Conservation (phyloP, 352 stramenopile species). For the Pythium folliculosum region DNA sequence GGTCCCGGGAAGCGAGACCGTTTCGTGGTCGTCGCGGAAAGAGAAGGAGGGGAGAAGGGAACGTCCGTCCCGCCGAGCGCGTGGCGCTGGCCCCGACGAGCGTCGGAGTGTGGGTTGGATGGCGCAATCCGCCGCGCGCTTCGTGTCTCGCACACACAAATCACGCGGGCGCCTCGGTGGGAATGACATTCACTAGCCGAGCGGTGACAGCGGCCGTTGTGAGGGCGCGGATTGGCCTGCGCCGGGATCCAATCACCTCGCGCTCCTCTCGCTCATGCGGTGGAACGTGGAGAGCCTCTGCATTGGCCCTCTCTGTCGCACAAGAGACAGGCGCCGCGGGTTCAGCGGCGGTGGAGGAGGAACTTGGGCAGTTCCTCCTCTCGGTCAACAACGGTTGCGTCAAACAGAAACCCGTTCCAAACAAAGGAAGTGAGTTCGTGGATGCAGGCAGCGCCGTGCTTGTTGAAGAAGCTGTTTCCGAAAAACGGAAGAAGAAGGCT, state of each 20-base stretch:
- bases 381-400: no score
- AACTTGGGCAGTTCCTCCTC: no score
- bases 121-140: not conserved
- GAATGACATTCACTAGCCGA: not conserved
- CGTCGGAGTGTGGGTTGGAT: not conserved
- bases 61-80: not conserved
- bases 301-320: no score
- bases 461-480: no score
- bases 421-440: no score
- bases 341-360: no score
- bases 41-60: not conserved
- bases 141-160: not conserved
- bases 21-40: not conserved
- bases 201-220: not conserved
- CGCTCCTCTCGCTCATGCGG: not conserved
- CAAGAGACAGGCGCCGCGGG: no score
- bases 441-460: no score
- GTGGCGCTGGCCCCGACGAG: not conserved
- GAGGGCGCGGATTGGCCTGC: not conserved
- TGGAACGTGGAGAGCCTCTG: not conserved
- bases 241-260: not conserved
- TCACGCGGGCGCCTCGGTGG: not conserved
- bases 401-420: no score
- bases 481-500: no score
- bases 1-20: not conserved